phyloP scores from a whole-genome alignment of 1,284 basidiomycete species.

The Trametes polyzona region DNA sequence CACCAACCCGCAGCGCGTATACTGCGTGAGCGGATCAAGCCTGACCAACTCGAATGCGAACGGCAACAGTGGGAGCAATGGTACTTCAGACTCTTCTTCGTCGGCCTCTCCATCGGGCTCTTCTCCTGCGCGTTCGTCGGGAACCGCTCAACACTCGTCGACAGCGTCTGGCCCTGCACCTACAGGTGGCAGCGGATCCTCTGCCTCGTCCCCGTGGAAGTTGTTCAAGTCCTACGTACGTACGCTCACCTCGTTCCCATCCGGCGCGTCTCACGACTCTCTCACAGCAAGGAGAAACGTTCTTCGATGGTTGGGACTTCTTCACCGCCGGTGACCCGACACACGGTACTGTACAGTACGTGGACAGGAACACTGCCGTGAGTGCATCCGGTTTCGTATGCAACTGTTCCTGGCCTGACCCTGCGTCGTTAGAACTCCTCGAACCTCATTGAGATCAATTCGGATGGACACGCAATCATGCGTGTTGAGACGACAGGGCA shows the following conservation, averaged over 20 bases:
- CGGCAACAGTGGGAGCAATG: constrained; percentile 13
- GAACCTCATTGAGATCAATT: constrained; percentile 63
- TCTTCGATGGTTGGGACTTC: constrained; percentile 86
- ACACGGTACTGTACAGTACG: constrained; percentile 67
- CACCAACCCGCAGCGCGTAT: constrained; percentile 26
- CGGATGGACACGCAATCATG: constrained; percentile 78
- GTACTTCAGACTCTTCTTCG: constrained; percentile 14
- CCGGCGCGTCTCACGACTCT: neutral
- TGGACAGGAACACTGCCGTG: constrained; percentile 61
- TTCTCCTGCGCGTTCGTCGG: constrained; percentile 22
- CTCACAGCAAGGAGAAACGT: constrained; percentile 69
- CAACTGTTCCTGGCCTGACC: neutral
- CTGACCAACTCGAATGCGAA: constrained; percentile 22
- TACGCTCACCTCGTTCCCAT: neutral
- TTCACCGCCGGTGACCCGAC: constrained; percentile 79
- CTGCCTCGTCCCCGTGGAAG: constrained; percentile 35
- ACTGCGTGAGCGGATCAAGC: constrained; percentile 32
- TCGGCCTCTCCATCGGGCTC: constrained; percentile 17
- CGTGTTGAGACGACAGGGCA: constrained; percentile 79
- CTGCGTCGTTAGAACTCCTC: constrained; percentile 44
- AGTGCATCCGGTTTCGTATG: constrained; percentile 34
- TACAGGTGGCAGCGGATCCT: constrained; percentile 12
- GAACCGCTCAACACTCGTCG: constrained; percentile 25
- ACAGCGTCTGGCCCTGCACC: constrained; percentile 19
- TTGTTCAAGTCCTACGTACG: constrained; percentile 34